Evolutionary conservation across 495 filamentous ascomycete genomes (phyloP).

Genomic region (Cairneyella variabilis): DNA sequence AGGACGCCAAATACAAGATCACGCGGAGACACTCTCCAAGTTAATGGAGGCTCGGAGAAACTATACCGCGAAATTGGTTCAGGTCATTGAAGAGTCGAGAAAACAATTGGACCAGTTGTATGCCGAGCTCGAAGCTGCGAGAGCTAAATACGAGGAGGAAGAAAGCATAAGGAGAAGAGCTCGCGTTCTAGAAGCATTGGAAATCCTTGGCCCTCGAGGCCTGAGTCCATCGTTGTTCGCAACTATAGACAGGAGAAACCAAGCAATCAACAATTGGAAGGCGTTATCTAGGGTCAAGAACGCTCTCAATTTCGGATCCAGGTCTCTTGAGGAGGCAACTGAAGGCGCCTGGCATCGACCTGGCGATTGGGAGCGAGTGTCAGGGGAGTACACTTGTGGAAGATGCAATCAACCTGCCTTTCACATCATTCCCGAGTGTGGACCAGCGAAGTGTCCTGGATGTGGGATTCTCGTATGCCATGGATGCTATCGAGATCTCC

Average conservation of each 20-base stretch:
- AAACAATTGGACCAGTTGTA: background rate
- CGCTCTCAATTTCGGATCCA: background rate
- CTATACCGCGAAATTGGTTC: background rate
- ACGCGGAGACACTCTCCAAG: background rate
- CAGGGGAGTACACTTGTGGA: constrained; percentile 16
- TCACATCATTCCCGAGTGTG: constrained; percentile 17
- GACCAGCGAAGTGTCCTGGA: constrained; percentile 14
- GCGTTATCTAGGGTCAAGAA: constrained; percentile 7
- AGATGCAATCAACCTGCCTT: constrained; percentile 17
- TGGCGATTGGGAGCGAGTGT: constrained; percentile 16
- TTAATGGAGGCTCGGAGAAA: constrained; percentile 5
- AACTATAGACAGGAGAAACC: constrained; percentile 12
- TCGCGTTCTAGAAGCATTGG: constrained; percentile 11
- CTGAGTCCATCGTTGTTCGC: constrained; percentile 13
- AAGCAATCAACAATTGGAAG: constrained; percentile 19
- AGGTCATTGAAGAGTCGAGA: background rate
- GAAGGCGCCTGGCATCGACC: constrained; percentile 20
- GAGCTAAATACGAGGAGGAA: constrained; percentile 8
- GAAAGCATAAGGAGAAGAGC: constrained; percentile 1
- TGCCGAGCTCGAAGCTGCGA: constrained; percentile 3
- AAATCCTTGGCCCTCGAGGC: constrained; percentile 16
- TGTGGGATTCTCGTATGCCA: constrained; percentile 17
- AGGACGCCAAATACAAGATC: constrained; percentile 4
- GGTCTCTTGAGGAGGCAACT: background rate
- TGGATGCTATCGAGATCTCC: constrained; percentile 14